Base-by-base conservation (phyloP, 805 yeast genomes). In the Candida germanica region DNA sequence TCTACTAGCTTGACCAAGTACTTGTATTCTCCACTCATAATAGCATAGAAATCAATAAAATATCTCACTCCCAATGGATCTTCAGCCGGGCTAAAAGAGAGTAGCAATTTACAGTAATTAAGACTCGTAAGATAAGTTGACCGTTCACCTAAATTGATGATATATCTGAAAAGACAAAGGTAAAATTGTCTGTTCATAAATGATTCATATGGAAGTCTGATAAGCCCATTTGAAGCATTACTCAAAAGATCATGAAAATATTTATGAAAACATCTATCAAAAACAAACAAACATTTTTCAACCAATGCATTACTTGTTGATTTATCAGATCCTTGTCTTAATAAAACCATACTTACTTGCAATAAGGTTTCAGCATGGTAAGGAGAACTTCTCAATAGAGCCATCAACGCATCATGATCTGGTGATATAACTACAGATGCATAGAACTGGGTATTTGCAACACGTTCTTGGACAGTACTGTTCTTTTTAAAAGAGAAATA, bases 1-100 rank as follows among this genome's bases (percentile, higher is more conserved):
- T 73, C 61, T 2, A 70, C 71, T 22, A 86, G 59, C 13, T 77
- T 73, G 9, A 79, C 65, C 46, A 87, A 53, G 56, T 77, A 87
- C 39, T 75, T 65, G 50, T 71, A 77, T 42, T 86, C 86, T 21
- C 72, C 79, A 24, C 85, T 67, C 59, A 77, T 62, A 3, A 85
- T 61, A 3, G 91, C 80, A 51, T 84, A 87, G 51, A 75, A 80
- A 54, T 88, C 96, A 47, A 88, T 79, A 55, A 87, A 84, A 51
- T 82, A 81, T 44, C 95, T 71, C 9, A 83, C 87, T 15, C 95
- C 95, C 35, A 81, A 64, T 1, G 95, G 95, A 62, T 88, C 96
- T 38, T 82, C 85, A 2, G 79, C 71, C 1, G 95, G 95, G 23
- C 77, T 68, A 20, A 88, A 61, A 2, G 88, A 75, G 43, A 84